These are phyloP conservation scores for Stemphylium vesicarium DNA, from an alignment of 2,329 filamentous ascomycete species.

Conservation along the genomic window DNA sequence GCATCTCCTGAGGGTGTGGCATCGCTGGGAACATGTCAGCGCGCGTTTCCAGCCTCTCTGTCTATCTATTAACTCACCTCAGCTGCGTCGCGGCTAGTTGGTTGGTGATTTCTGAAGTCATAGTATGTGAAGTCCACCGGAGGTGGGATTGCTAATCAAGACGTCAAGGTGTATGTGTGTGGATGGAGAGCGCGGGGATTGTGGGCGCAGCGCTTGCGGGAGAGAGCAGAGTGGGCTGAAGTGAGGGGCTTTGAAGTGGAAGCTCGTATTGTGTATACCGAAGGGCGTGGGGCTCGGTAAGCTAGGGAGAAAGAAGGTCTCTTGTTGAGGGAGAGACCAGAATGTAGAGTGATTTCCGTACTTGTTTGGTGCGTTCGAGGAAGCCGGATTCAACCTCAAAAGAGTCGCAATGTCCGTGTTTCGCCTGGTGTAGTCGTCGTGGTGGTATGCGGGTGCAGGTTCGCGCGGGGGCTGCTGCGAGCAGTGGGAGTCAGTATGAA, in stretches of 20 bases:
- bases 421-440: slow-evolving; percentile 19
- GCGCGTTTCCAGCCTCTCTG: background rate
- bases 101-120: slow-evolving; percentile 60
- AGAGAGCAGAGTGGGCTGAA: slow-evolving; percentile 23
- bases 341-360: background rate
- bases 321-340: slow-evolving; percentile 19
- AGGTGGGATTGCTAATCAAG: slow-evolving; percentile 25
- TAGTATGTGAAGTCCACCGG: slow-evolving; percentile 41
- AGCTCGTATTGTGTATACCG: slow-evolving; percentile 20
- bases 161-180: slow-evolving; percentile 20
- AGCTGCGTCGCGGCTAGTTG: slow-evolving; percentile 63
- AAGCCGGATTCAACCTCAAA: slow-evolving; percentile 9
- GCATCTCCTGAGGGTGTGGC: slow-evolving; percentile 56
- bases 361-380: slow-evolving; percentile 19
- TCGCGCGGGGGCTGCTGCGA: slow-evolving; percentile 17
- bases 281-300: slow-evolving; percentile 20
- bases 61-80: slow-evolving; percentile 44
- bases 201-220: slow-evolving; percentile 27
- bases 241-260: slow-evolving; percentile 22
- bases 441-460: slow-evolving; percentile 11
- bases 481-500: slow-evolving; percentile 13
- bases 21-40: slow-evolving; percentile 51
- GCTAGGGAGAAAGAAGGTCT: slow-evolving; percentile 15
- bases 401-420: slow-evolving; percentile 15
- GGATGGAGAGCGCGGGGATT: slow-evolving; percentile 14